Percentiles rank a stretch among this genome's conserved stretches.
Conservation (phyloP, 2,329 filamentous ascomycete genomes). For the Diaporthe citri region DNA sequence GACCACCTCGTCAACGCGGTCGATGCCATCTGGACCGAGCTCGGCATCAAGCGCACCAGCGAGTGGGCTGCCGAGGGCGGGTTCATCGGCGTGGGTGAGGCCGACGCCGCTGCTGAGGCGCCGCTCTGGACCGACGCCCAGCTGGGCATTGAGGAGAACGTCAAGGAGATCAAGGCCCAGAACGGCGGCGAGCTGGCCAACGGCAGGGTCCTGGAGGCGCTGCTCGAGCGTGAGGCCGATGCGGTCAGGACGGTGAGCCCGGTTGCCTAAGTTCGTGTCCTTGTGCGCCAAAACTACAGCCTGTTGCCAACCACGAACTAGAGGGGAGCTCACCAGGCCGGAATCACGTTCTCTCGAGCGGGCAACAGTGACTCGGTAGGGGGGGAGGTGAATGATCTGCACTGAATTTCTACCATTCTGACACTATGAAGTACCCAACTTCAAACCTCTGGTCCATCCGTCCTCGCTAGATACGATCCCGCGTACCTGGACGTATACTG, state of each 20-base stretch:
- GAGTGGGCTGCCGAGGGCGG: conserved; percentile 93
- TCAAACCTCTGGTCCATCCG: neutral
- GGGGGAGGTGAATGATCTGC: conserved; percentile 16
- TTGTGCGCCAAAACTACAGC: neutral
- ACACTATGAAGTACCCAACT: conserved; percentile 14
- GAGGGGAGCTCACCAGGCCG: conserved; percentile 47
- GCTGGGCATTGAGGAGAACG: conserved; percentile 79
- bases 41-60: conserved; percentile 91
- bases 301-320: conserved; percentile 18
- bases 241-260: conserved; percentile 47
- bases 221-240: conserved; percentile 64
- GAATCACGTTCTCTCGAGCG: conserved; percentile 50
- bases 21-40: conserved; percentile 87
- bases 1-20: conserved; percentile 87
- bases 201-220: conserved; percentile 65
- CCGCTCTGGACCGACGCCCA: conserved; percentile 95
- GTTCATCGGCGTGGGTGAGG: conserved; percentile 92
- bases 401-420: conserved; percentile 28
- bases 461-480: neutral
- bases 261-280: conserved; percentile 40
- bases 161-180: conserved; percentile 67
- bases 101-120: conserved; percentile 68
- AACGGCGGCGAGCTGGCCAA: conserved; percentile 51
- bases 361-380: conserved; percentile 39
- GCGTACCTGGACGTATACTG: neutral